Percentiles rank a stretch among this genome's conserved stretches.
Conservation (phyloP, 306 rosid species). For the Medicago truncatula region MtrunA17r5.0-ANR NC_053048.1:35590501-35591000, state of each 20-base stretch:
- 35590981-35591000: not conserved
- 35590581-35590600: slow-evolving; percentile 44
- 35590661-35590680: too few species aligned
- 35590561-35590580: slow-evolving; percentile 47
- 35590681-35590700: too few species aligned
- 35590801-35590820: too few species aligned
- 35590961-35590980: not conserved
- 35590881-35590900: not conserved
- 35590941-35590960: not conserved
- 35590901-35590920: not conserved
- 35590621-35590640: slow-evolving; percentile 48
- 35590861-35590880: not conserved
- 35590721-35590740: too few species aligned
- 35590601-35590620: slow-evolving; percentile 49
- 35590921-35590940: not conserved
- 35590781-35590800: too few species aligned
- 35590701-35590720: too few species aligned
- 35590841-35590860: not conserved
- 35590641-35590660: not conserved
- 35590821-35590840: too few species aligned
- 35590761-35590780: too few species aligned
- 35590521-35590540: slow-evolving; percentile 31
- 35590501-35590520: slow-evolving; percentile 32
- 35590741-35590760: too few species aligned
- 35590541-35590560: slow-evolving; percentile 56